Base-by-base conservation (phyloP, 257 asterid genomes). In the Solanum chmielewskii region DNA sequence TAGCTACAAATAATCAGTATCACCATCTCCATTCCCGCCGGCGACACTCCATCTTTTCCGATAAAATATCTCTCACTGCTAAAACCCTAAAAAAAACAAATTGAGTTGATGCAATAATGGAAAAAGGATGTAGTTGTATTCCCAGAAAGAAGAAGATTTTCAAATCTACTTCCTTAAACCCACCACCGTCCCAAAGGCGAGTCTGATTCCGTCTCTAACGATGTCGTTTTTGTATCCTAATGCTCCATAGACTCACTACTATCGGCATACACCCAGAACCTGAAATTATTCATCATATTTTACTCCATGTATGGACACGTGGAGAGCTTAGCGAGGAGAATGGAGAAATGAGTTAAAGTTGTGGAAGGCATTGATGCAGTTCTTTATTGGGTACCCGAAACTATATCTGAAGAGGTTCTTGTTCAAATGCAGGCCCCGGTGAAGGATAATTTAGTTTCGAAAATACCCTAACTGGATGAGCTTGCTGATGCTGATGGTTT, bases 291-390 rank as follows among this genome's bases (percentile, higher is more conserved):
- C 59, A 93, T 97, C 35, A 93, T 97, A 75, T 95, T 92, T 90
- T 97, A 95, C 94, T 94, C 99, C 23, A 97, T 95, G 98, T 95
- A 97, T 90, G 99, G 98, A 70, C 98, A 97, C 91, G 98, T 97
- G 62, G 98, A 97, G 91, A 91, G 93, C 68, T 93, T 97, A 8
- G 99, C 98, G 21, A 90, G 91, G 86, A 92, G 95, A 85, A 97
- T 95, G 92, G 94, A 94, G 93, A 91, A 87, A 49, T 98, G 97
- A 20, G 98, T 89, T 42, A 96, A 95, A 60, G 86, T 89, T 78
- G 93, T 95, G 21, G 90, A 90, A 66, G 98, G 98, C 37, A 94
- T 94, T 35, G 96, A 97, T 76, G 95, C 92, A 18, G 91, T 88
- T 44, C 93, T 95, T 39, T 94, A 90, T 86, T 90, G 98, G 35